Conservation (phyloP, 2,329 filamentous ascomycete genomes). For the Leptographium radiaticola region DNA sequence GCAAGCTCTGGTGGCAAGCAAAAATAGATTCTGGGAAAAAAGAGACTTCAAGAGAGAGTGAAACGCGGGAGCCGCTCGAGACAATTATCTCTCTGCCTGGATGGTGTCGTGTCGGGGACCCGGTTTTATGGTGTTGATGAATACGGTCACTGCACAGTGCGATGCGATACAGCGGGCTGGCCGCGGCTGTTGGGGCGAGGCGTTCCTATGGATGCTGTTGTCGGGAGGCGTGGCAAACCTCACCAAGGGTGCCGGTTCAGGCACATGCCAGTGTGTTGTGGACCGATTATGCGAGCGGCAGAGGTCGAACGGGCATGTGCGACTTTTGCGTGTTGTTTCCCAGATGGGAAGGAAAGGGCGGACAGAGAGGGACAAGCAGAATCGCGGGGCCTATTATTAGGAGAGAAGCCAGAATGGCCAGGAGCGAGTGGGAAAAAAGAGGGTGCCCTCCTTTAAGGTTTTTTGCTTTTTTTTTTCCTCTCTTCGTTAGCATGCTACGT, state of each 20-base stretch:
- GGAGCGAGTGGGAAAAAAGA: neutral
- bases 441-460: too few relatives aligned
- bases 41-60: too few relatives aligned
- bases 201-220: neutral
- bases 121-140: neutral
- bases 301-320: neutral
- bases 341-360: neutral
- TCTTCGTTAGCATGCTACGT: too few relatives aligned
- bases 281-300: neutral
- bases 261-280: neutral
- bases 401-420: neutral
- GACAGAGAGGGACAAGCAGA: neutral
- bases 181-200: neutral
- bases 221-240: neutral
- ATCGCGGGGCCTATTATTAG: neutral
- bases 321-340: neutral
- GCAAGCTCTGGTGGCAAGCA: neutral
- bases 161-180: neutral
- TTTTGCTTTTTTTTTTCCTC: neutral
- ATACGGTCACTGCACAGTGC: neutral
- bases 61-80: too few relatives aligned
- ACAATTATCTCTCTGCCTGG: too few relatives aligned
- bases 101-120: neutral
- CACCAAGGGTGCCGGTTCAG: neutral
- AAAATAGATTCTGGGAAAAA: too few relatives aligned